A percentile compares a stretch with the other conserved stretches of the same genome.
phyloP scores from a whole-genome alignment of 1,284 basidiomycete genomes.

The Ustilago sp. region DNA sequence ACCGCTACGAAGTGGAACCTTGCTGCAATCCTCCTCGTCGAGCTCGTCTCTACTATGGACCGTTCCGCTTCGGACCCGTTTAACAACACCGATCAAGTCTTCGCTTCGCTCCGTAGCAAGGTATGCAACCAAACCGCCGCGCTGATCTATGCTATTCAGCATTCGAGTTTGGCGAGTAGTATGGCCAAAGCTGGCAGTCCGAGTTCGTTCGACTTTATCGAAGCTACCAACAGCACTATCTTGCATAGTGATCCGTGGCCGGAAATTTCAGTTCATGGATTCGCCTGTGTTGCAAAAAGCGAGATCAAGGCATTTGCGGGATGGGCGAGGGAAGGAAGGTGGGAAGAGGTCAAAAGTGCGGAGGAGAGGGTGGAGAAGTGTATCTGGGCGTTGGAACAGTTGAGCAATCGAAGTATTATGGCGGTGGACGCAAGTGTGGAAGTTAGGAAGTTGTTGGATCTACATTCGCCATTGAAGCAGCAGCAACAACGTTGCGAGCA shows the following conservation, averaged over 20 bases:
- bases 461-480: constrained; percentile 28
- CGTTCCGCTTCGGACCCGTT: constrained; percentile 27
- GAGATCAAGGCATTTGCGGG: constrained; percentile 30
- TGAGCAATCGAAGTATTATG: constrained; percentile 34
- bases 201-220: constrained; percentile 29
- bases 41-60: constrained; percentile 39
- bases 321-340: constrained; percentile 10
- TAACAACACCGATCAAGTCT: constrained; percentile 25
- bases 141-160: constrained; percentile 43
- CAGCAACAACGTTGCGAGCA: neutral
- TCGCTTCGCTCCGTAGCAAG: constrained; percentile 23
- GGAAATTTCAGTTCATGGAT: constrained; percentile 35
- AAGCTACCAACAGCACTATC: constrained; percentile 28
- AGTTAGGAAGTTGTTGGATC: constrained; percentile 20
- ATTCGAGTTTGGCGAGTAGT: constrained; percentile 9
- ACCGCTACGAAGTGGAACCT: constrained; percentile 43
- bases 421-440: constrained; percentile 34
- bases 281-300: constrained; percentile 34
- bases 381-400: constrained; percentile 44
- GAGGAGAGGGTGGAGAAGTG: constrained; percentile 37
- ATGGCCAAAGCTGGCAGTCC: neutral
- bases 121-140: constrained; percentile 40
- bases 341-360: constrained; percentile 31
- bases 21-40: constrained; percentile 37
- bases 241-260: constrained; percentile 47